Conservation (phyloP, 306 rosid species). For the Castanea mollissima region DNA sequence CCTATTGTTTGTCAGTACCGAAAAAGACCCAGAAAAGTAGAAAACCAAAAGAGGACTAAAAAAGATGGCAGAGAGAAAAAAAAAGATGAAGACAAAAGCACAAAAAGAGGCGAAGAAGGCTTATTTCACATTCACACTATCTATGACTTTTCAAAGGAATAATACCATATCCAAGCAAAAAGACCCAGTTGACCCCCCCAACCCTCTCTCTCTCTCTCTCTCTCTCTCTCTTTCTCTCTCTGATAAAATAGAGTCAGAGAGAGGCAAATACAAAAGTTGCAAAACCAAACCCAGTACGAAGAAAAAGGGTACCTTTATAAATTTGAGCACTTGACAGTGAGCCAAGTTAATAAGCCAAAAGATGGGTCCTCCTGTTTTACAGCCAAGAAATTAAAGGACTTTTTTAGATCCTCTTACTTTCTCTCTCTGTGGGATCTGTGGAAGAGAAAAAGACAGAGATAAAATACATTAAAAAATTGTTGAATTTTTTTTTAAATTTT, state of each 20-base stretch:
- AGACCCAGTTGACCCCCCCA: conserved; percentile 36
- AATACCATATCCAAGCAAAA: conserved; percentile 43
- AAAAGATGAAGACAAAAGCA: conserved; percentile 6
- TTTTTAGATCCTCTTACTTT: conserved; percentile 39
- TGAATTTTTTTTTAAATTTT: background rate
- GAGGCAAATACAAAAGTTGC: conserved; percentile 28
- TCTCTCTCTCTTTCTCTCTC: conserved; percentile 11
- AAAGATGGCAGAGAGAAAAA: conserved; percentile 2
- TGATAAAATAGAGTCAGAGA: conserved; percentile 32
- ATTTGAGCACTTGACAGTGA: conserved; percentile 29
- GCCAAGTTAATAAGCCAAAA: conserved; percentile 37
- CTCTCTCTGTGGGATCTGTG: conserved; percentile 51
- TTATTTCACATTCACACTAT: conserved; percentile 42
- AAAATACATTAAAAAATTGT: background rate
- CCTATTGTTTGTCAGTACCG: conserved; percentile 41
- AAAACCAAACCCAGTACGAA: conserved; percentile 47
- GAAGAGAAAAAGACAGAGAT: conserved; percentile 43
- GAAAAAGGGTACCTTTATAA: conserved; percentile 41
- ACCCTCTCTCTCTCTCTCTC: background rate
- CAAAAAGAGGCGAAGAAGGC: background rate
- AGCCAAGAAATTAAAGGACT: conserved; percentile 18
- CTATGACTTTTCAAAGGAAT: conserved; percentile 39
- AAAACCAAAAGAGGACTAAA: conserved; percentile 7
- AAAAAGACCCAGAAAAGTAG: conserved; percentile 37
- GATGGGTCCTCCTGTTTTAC: conserved; percentile 32